These are phyloP conservation scores for Chlorella ohadii DNA, from an alignment of 139 green algal genomes.

Conservation along the genomic window DNA sequence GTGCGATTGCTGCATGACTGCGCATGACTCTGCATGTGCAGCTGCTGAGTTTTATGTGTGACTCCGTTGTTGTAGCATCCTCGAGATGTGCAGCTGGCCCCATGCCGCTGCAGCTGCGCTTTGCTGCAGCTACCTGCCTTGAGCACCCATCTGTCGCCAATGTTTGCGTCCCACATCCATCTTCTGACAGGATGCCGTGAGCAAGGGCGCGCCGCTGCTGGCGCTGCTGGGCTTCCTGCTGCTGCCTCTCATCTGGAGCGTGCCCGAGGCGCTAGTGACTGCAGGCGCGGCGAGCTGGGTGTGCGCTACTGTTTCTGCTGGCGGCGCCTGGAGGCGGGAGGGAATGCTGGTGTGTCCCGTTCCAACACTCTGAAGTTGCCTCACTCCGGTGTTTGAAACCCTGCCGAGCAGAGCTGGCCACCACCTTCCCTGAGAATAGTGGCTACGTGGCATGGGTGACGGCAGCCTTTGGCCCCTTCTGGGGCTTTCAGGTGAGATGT, in stretches of 20 bases:
- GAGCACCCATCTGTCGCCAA: too few relatives aligned
- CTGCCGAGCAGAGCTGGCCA: constrained; percentile 78
- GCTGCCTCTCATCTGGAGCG: constrained; percentile 87
- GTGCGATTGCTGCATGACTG: constrained; percentile 41
- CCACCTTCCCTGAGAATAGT: constrained; percentile 95
- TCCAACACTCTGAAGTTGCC: too few relatives aligned
- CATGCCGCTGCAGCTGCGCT: too few relatives aligned
- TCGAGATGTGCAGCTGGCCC: not conserved
- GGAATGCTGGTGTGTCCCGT: too few relatives aligned
- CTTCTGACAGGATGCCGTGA: constrained; percentile 60
- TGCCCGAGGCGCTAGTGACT: constrained; percentile 94
- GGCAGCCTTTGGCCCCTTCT: constrained; percentile 96
- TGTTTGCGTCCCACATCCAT: not conserved
- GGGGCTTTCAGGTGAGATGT: constrained; percentile 86
- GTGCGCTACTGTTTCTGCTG: not conserved
- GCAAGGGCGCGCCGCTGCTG: constrained; percentile 77
- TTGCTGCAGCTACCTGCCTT: not conserved
- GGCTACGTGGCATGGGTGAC: constrained; percentile 96
- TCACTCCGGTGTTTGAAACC: too few relatives aligned
- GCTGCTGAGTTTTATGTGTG: not conserved
- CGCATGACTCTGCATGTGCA: too few relatives aligned
- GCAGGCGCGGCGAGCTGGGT: constrained; percentile 52
- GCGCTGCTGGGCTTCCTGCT: constrained; percentile 87
- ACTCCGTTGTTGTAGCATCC: not conserved
- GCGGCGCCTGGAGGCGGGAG: too few relatives aligned